phyloP scores from a whole-genome alignment of 2,329 filamentous ascomycete genomes.

The Sphaerulina populicola region DNA sequence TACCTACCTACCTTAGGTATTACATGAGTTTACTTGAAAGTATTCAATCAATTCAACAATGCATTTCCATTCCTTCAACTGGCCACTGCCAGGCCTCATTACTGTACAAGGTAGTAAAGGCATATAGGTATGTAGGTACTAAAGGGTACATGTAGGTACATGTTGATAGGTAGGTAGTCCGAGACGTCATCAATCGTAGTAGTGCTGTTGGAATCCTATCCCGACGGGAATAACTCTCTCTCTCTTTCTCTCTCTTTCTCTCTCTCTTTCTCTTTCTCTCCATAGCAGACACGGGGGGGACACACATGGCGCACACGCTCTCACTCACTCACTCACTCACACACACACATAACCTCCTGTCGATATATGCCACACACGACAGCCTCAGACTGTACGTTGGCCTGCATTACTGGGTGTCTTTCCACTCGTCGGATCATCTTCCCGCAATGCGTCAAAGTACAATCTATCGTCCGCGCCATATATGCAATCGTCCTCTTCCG shows the following conservation, averaged over 20 bases:
- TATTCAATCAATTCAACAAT: too few species aligned
- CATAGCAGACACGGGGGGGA: not conserved
- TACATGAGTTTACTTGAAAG: too few species aligned
- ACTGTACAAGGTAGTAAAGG: too few species aligned
- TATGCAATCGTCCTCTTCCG: slow-evolving; percentile 30
- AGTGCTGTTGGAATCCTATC: slow-evolving; percentile 15
- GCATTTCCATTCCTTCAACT: too few species aligned
- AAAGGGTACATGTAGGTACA: too few species aligned
- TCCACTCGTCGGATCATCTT: slow-evolving; percentile 12
- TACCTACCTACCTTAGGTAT: not conserved
- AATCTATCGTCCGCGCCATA: slow-evolving; percentile 26
- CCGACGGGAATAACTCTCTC: not conserved
- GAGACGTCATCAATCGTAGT: slow-evolving; percentile 4
- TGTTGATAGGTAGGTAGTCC: too few species aligned
- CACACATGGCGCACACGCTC: too few species aligned
- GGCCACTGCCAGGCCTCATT: too few species aligned
- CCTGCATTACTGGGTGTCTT: slow-evolving; percentile 4
- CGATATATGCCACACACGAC: slow-evolving; percentile 13
- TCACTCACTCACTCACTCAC: too few species aligned
- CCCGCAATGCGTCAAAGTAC: slow-evolving; percentile 25
- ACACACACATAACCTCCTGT: slow-evolving; percentile 13
- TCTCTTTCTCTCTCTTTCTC: too few species aligned
- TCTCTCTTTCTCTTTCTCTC: not conserved
- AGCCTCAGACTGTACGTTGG: slow-evolving; percentile 7
- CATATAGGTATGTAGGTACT: too few species aligned